Evolutionary conservation across 129 eudicot species (phyloP), one percentile per base, ranked within the genome.

Genomic region (Deinandra increscens): DNA sequence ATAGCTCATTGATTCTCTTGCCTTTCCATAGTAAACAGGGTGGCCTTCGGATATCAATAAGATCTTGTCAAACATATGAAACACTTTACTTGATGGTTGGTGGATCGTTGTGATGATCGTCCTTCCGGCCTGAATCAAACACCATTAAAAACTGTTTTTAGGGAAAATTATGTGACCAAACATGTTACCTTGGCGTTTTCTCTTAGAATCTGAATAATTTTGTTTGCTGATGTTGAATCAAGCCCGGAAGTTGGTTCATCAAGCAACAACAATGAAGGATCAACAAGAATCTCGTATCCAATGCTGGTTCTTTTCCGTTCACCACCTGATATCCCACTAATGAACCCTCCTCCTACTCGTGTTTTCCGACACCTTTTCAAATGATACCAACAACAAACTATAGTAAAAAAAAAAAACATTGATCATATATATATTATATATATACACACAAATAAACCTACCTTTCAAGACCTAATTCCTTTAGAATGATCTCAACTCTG

Each of bases 221-320:
- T 82, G 75, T 84, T 87, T 22, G 99, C 99, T n/a, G 97, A 83
- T 37, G 97, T 85, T 34, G 99, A 94, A 81, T 94, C 99, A 50
- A 94, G 97, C 23, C 99, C 99, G 3, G 99, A 94, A 82, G 99
- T 94, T 31, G 99, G 99, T 82, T 94, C 99, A 70, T 94, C 99
- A 3, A 94, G 97, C 81, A 94, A 81, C 33, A 94, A 69, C 37
- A 89, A 44, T 4, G 99, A 94, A 71, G 99, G 97, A 82, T 94
- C 99, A 69, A 89, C 97, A 3, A 94, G 81, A 46, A 94, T 87
- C 76, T 94, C 99, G 36, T 89, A 78, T 12, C 93, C 99, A 18
- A 89, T 94, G 37, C 99, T 94, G 11, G 99, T 90, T 75, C 99
- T 79, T 77, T 94, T 94, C 59, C 99, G 79, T 79, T 94, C 99